Conservation (phyloP, 768 basidiomycete genomes). For the Coprinopsis marcescibilis region DNA sequence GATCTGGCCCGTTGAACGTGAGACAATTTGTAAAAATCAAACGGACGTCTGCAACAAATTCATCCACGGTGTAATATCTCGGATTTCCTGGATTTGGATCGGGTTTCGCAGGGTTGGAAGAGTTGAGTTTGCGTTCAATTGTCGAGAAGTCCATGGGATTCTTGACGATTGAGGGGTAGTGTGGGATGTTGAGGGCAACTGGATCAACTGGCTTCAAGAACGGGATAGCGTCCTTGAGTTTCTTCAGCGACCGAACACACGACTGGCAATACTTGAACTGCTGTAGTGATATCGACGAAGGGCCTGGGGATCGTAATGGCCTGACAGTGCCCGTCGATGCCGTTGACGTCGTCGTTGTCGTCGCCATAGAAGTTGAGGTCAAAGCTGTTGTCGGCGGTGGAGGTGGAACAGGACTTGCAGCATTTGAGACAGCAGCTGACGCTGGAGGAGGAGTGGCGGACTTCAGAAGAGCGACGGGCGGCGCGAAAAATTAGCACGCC, state of each 20-base stretch:
- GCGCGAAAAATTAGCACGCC: conserved; percentile 47
- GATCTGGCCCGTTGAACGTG: conserved; percentile 92
- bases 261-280: conserved; percentile 81
- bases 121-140: conserved; percentile 78
- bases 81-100: conserved; percentile 65
- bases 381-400: conserved; percentile 16
- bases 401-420: conserved; percentile 32
- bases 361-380: conserved; percentile 12
- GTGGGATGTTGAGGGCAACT: conserved; percentile 76
- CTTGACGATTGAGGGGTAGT: conserved; percentile 83
- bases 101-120: conserved; percentile 75
- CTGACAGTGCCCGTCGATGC: no score
- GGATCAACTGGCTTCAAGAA: conserved; percentile 89
- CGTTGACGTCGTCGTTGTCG: conserved; percentile 16
- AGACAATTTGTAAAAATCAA: conserved; percentile 84
- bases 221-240: conserved; percentile 73
- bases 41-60: conserved; percentile 81
- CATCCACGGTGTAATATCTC: conserved; percentile 71
- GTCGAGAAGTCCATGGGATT: conserved; percentile 93
- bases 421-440: conserved; percentile 37
- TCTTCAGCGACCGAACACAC: conserved; percentile 78
- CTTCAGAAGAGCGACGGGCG: conserved; percentile 40
- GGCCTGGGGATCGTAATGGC: conserved; percentile 16
- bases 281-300: conserved; percentile 48
- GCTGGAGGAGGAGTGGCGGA: conserved; percentile 72